Evolutionary conservation across 129 eudicot genomes (phyloP).

Genomic region (Centella asiatica): DNA sequence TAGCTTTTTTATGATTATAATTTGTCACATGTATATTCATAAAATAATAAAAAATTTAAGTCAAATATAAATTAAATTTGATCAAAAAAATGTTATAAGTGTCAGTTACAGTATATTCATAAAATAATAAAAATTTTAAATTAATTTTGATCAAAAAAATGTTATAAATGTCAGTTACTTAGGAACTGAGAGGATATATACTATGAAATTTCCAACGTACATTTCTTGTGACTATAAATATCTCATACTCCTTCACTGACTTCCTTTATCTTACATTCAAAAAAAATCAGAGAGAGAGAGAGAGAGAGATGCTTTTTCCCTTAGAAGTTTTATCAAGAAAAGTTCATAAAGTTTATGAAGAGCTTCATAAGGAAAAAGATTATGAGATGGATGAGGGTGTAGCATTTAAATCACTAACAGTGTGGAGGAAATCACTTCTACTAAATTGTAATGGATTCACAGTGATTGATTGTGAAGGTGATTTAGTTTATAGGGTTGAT

Average conservation of each 20-base stretch:
- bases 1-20: no score
- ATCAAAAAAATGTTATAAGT: no score
- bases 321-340: slow-evolving; percentile 48
- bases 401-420: slow-evolving; percentile 40
- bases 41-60: no score
- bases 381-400: neutral
- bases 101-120: no score
- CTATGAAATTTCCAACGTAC: neutral
- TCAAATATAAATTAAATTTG: no score
- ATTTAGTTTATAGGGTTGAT: slow-evolving; percentile 69
- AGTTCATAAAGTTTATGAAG: slow-evolving; percentile 52
- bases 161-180: no score
- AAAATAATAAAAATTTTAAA: no score
- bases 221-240: slow-evolving; percentile 11
- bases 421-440: slow-evolving; percentile 82
- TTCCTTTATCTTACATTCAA: slow-evolving; percentile 7
- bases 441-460: slow-evolving; percentile 79
- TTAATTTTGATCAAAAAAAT: no score
- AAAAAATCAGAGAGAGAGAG: neutral
- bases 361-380: slow-evolving; percentile 13
- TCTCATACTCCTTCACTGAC: neutral
- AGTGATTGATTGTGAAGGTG: slow-evolving; percentile 61
- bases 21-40: no score
- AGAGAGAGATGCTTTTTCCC: slow-evolving; percentile 23
- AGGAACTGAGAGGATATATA: no score